Evolutionary conservation across 2,329 filamentous ascomycete genomes (phyloP).

Genomic region (Cordyceps cicadae): DNA sequence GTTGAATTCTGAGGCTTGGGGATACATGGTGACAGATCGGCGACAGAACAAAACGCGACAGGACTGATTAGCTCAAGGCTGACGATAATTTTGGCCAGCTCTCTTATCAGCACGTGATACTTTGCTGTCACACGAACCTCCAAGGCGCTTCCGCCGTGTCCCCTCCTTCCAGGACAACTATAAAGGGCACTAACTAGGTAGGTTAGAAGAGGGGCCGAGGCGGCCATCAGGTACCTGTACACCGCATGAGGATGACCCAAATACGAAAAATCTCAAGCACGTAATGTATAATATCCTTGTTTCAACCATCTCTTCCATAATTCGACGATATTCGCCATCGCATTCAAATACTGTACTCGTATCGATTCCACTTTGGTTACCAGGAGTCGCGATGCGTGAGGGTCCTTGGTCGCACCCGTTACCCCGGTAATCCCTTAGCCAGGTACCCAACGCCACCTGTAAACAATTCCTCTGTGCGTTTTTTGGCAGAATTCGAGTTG

Average conservation of each 20-base stretch:
- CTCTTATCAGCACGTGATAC: slow-evolving; percentile 13
- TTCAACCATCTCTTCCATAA: no score
- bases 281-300: no score
- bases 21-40: neutral
- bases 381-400: neutral
- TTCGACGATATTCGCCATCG: neutral
- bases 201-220: neutral
- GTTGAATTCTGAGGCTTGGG: neutral
- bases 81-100: slow-evolving; percentile 3
- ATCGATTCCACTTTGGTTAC: neutral
- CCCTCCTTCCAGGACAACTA: neutral
- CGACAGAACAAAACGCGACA: neutral
- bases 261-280: no score
- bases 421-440: slow-evolving; percentile 8
- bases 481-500: neutral
- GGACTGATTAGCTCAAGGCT: neutral
- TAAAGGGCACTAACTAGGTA: neutral
- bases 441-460: slow-evolving; percentile 4
- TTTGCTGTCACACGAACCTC: neutral
- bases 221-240: neutral
- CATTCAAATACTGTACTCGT: neutral
- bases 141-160: no score
- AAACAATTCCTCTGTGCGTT: neutral
- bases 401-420: neutral
- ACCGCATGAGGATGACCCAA: neutral